Conservation (phyloP, 2,329 filamentous ascomycete species). For the Trichoderma sp. region DNA sequence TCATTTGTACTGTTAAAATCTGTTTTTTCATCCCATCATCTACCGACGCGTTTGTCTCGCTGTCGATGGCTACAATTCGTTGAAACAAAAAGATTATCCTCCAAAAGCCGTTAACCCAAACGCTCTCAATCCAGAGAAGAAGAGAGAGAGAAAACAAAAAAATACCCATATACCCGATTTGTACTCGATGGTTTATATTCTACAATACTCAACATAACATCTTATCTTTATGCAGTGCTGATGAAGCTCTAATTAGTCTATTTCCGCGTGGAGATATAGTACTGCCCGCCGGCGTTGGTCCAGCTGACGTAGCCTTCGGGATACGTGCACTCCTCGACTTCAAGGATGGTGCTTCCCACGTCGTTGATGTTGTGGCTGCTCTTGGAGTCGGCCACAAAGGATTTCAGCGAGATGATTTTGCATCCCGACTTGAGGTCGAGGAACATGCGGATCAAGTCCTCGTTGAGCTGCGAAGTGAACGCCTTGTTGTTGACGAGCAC, state of each 20-base stretch:
- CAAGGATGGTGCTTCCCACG: constrained; percentile 76
- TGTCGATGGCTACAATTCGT: constrained; percentile 7
- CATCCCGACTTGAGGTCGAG: constrained; percentile 89
- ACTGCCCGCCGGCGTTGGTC: constrained; percentile 79
- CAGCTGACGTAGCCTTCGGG: constrained; percentile 82
- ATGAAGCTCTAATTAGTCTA: constrained; percentile 34
- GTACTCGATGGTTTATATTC: constrained; percentile 14
- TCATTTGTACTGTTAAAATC: neutral
- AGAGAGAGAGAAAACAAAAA: neutral
- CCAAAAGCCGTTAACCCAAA: constrained; percentile 6
- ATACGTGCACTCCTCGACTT: constrained; percentile 64
- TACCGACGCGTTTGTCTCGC: constrained; percentile 3
- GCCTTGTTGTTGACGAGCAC: constrained; percentile 97
- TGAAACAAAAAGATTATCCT: constrained; percentile 10
- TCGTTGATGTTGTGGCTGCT: constrained; percentile 74
- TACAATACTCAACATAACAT: constrained; percentile 20
- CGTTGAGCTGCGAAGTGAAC: constrained; percentile 85
- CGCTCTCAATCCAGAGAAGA: neutral
- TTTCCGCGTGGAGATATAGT: constrained; percentile 85
- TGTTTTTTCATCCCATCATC: neutral
- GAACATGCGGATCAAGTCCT: constrained; percentile 82
- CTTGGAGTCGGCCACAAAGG: constrained; percentile 79
- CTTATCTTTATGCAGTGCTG: constrained; percentile 28
- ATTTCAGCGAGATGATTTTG: constrained; percentile 87
- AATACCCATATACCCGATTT: constrained; percentile 16